Percentiles rank a stretch among this genome's conserved stretches.
Evolutionary conservation across 345 rosid species (phyloP).

Genomic region (Erysimum cheiranthoides): DNA sequence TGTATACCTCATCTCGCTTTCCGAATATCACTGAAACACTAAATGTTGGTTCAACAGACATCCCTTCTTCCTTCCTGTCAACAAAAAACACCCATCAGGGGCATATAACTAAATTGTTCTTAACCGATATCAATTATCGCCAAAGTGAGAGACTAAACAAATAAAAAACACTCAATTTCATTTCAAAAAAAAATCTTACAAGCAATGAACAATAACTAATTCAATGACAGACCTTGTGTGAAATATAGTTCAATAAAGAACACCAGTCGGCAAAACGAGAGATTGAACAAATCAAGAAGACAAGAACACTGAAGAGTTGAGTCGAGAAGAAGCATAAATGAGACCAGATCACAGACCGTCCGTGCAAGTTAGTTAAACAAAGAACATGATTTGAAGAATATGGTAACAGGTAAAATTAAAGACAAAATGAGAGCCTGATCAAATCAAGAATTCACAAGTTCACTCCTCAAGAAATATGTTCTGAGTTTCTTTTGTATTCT

Average conservation of each 20-base stretch:
- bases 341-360: not conserved
- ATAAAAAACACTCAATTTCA: conserved; percentile 2
- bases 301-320: not conserved
- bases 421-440: not conserved
- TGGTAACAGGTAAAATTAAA: too few relatives aligned
- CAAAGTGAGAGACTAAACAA: not conserved
- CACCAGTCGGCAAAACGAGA: not conserved
- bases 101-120: not conserved
- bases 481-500: too few relatives aligned
- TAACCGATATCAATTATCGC: not conserved
- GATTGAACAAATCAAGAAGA: not conserved
- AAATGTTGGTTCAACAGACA: conserved; percentile 76
- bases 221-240: not conserved
- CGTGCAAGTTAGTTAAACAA: not conserved
- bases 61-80: conserved; percentile 86
- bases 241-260: not conserved
- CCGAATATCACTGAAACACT: conserved; percentile 87
- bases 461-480: not conserved
- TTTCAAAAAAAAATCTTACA: conserved; percentile 6
- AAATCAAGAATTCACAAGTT: conserved; percentile 9
- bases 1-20: conserved; percentile 83
- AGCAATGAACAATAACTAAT: not conserved
- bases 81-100: conserved; percentile 1
- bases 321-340: too few relatives aligned
- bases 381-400: too few relatives aligned